Conservation (phyloP, 768 basidiomycete genomes). For the Agaricus bisporus region DNA sequence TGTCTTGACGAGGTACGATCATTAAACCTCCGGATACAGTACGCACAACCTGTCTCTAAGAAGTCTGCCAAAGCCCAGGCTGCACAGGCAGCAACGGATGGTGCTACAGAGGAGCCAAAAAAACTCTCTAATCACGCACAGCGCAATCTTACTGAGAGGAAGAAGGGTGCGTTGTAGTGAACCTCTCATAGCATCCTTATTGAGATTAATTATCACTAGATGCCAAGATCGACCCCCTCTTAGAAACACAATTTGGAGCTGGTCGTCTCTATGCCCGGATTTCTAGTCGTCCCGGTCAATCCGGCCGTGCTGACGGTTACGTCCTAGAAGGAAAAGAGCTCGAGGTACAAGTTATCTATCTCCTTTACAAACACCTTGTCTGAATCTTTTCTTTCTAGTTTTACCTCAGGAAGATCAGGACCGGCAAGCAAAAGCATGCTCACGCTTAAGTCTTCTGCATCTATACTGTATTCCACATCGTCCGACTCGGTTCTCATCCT, state of each 20-base stretch:
- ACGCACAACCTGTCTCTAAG: conserved; percentile 92
- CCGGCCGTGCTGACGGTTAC: conserved; percentile 95
- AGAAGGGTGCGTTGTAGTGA: conserved; percentile 59
- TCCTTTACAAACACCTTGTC: background rate
- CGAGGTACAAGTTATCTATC: conserved; percentile 54
- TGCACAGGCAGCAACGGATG: conserved; percentile 21
- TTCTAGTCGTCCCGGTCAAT: conserved; percentile 94
- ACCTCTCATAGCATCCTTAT: background rate
- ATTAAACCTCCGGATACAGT: conserved; percentile 39
- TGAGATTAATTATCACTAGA: conserved; percentile 34
- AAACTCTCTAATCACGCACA: conserved; percentile 90
- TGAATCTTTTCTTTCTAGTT: conserved; percentile 45
- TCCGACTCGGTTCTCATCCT: conserved; percentile 11
- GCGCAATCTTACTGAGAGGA: conserved; percentile 82
- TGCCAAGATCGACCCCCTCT: conserved; percentile 85
- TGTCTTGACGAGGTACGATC: background rate
- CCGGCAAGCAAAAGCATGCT: conserved; percentile 94
- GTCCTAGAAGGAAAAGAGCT: conserved; percentile 98
- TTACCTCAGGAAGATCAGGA: conserved; percentile 89
- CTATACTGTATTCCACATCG: conserved; percentile 9
- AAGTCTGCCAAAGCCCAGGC: conserved; percentile 58
- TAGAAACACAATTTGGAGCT: conserved; percentile 87
- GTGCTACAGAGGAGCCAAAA: conserved; percentile 45
- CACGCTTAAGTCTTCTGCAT: conserved; percentile 29
- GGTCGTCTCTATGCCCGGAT: conserved; percentile 94